Conservation (phyloP, 2,329 filamentous ascomycete species). For the Neoascochyta sp. region DNA sequence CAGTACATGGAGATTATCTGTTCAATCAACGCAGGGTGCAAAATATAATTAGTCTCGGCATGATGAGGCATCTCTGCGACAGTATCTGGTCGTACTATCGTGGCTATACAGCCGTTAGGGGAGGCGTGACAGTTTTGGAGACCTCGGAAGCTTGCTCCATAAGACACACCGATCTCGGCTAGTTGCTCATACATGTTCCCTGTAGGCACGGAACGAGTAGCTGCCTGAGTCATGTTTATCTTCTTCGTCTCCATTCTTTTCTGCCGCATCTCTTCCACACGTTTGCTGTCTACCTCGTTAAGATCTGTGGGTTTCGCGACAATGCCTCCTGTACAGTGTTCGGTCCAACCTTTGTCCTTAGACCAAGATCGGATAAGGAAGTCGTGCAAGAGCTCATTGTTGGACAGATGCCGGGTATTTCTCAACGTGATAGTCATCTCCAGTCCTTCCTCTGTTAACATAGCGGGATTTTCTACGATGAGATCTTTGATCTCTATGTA, state of each 20-base stretch:
- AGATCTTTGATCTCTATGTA: slow-evolving; percentile 18
- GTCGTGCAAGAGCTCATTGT: slow-evolving; percentile 1
- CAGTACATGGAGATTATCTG: slow-evolving; percentile 28
- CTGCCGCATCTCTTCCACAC: slow-evolving; percentile 1
- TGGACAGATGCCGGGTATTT: slow-evolving; percentile 1
- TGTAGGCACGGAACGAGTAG: slow-evolving; percentile 13
- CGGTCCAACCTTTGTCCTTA: slow-evolving; percentile 52
- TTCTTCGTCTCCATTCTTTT: slow-evolving; percentile 13
- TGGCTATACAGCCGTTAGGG: slow-evolving; percentile 22
- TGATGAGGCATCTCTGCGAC: slow-evolving; percentile 25
- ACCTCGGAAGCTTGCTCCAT: slow-evolving; percentile 53
- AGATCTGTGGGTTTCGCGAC: slow-evolving; percentile 37
- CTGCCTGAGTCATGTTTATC: slow-evolving; percentile 3
- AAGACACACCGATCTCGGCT: slow-evolving; percentile 47
- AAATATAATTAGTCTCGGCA: slow-evolving; percentile 20
- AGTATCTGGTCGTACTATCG: slow-evolving; percentile 17
- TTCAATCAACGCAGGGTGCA: slow-evolving; percentile 28
- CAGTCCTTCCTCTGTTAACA: slow-evolving; percentile 28
- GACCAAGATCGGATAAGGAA: slow-evolving; percentile 57
- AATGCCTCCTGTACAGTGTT: slow-evolving; percentile 50
- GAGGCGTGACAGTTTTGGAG: slow-evolving; percentile 47
- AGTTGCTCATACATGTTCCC: slow-evolving; percentile 48
- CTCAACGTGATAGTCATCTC: slow-evolving; percentile 30
- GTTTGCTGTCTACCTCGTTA: slow-evolving; percentile 42
- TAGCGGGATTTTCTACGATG: slow-evolving; percentile 16